Conservation (phyloP, 1,139 yeast species). For the Hyphopichia pseudoburtonii region DNA sequence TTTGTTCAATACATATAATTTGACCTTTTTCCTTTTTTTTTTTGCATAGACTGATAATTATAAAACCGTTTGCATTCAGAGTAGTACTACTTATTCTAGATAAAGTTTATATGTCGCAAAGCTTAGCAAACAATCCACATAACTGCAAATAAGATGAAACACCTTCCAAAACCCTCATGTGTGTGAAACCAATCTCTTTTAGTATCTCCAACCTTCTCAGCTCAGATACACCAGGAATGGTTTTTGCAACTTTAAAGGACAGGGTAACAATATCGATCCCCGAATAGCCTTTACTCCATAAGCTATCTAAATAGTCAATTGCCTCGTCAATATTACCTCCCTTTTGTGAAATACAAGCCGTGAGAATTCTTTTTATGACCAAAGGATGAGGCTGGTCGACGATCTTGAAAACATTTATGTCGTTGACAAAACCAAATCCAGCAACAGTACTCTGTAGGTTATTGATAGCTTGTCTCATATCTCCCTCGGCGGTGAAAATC, state of each 20-base stretch:
- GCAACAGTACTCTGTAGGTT: conserved; percentile 92
- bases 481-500: conserved; percentile 97
- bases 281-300: conserved; percentile 91
- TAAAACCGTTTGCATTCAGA: background rate
- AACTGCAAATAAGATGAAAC: conserved; percentile 84
- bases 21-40: background rate
- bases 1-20: background rate
- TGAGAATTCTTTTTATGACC: conserved; percentile 72
- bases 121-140: conserved; percentile 77
- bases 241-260: conserved; percentile 82
- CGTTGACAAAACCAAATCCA: conserved; percentile 88
- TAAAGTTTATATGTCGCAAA: conserved; percentile 28
- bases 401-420: conserved; percentile 88
- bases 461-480: conserved; percentile 97
- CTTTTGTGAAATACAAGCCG: conserved; percentile 42
- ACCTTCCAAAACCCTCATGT: conserved; percentile 92
- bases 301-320: conserved; percentile 58
- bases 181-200: conserved; percentile 84
- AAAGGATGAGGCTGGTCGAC: conserved; percentile 97
- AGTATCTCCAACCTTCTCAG: conserved; percentile 70
- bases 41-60: background rate
- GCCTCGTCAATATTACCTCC: conserved; percentile 63
- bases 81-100: background rate
- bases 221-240: conserved; percentile 67
- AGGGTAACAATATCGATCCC: conserved; percentile 93